These are phyloP conservation scores for Exophiala spinifera DNA, from an alignment of 2,329 filamentous ascomycete species.

Conservation along the genomic window DNA sequence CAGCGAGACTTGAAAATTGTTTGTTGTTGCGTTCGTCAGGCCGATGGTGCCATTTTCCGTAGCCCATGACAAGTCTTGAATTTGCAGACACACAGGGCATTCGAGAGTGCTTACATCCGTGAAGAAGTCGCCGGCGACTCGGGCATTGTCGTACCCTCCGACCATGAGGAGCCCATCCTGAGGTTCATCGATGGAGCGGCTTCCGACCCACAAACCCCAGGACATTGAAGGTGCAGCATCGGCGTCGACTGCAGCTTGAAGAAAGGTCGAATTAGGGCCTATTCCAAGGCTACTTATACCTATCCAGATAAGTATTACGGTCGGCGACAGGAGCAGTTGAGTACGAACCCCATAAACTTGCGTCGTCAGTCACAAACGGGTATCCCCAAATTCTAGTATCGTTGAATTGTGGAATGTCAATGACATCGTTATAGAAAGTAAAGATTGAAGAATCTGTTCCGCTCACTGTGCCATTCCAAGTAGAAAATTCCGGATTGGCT, in stretches of 20 bases:
- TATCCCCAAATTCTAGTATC: neutral
- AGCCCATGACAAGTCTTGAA: conserved; percentile 10
- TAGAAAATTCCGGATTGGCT: neutral
- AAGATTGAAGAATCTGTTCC: neutral
- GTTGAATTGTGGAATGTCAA: neutral
- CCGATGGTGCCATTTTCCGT: conserved; percentile 1
- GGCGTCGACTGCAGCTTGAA: conserved; percentile 10
- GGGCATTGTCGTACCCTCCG: conserved; percentile 18
- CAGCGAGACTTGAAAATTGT: conserved; percentile 6
- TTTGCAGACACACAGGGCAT: conserved; percentile 12
- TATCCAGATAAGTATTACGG: neutral
- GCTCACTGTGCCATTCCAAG: conserved; percentile 1
- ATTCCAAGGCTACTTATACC: conserved; percentile 8
- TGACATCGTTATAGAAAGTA: neutral
- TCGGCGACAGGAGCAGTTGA: neutral
- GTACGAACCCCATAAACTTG: neutral
- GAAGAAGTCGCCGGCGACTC: conserved; percentile 12
- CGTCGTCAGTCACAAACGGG: neutral
- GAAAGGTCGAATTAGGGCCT: conserved; percentile 20
- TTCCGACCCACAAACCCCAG: conserved; percentile 21
- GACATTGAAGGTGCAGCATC: conserved; percentile 11
- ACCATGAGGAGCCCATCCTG: conserved; percentile 14
- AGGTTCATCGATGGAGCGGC: conserved; percentile 2
- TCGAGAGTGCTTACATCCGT: neutral
- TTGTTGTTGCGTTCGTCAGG: conserved; percentile 1